Conservation (phyloP, 2,329 filamentous ascomycete species). For the Plectosphaerella plurivora region DNA sequence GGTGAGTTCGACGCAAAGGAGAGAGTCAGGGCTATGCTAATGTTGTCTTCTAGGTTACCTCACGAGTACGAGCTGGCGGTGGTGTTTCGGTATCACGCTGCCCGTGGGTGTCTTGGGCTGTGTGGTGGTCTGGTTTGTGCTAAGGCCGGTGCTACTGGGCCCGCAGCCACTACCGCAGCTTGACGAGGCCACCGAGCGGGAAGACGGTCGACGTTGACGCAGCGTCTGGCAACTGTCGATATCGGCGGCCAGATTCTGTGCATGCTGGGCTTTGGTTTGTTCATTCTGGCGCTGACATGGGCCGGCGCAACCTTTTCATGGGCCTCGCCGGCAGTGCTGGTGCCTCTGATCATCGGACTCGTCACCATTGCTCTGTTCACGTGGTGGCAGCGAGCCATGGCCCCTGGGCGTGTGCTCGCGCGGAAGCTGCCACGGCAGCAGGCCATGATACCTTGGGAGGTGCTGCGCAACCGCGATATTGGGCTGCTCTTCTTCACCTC, state of each 20-base stretch:
- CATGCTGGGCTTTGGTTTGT: slow-evolving; percentile 46
- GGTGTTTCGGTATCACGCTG: slow-evolving; percentile 63
- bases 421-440: slow-evolving; percentile 47
- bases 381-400: slow-evolving; percentile 50
- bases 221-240: slow-evolving; percentile 51
- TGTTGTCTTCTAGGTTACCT: slow-evolving; percentile 34
- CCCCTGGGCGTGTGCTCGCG: slow-evolving; percentile 40
- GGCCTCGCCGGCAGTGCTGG: slow-evolving; percentile 42
- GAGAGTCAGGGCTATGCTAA: neutral
- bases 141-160: slow-evolving; percentile 55
- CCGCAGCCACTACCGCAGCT: slow-evolving; percentile 43
- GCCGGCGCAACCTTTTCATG: slow-evolving; percentile 49
- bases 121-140: slow-evolving; percentile 48
- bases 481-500: slow-evolving; percentile 59
- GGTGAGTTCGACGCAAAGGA: slow-evolving; percentile 20
- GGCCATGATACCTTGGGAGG: slow-evolving; percentile 59
- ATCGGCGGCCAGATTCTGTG: slow-evolving; percentile 53
- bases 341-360: slow-evolving; percentile 40
- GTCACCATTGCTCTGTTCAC: slow-evolving; percentile 36
- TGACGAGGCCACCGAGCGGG: slow-evolving; percentile 30
- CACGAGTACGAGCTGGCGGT: slow-evolving; percentile 55
- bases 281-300: slow-evolving; percentile 53
- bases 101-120: slow-evolving; percentile 49
- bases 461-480: slow-evolving; percentile 55
- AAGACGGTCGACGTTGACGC: slow-evolving; percentile 26